Conservation (phyloP, 495 filamentous ascomycete genomes). For the Xylaria cubensis region DNA sequence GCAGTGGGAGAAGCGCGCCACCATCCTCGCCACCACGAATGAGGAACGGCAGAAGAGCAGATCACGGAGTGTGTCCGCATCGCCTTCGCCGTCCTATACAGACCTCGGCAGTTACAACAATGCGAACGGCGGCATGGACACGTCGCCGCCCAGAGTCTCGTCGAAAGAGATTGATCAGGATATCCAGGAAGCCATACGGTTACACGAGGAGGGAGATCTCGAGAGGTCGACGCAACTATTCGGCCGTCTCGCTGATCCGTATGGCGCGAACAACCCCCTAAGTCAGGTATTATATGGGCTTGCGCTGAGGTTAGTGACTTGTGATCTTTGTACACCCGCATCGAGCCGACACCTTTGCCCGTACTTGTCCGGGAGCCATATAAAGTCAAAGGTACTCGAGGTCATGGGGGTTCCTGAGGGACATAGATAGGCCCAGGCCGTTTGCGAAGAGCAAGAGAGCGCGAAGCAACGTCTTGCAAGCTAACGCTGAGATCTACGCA, state of each 20-base stretch:
- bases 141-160: constrained; percentile 41
- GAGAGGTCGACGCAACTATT: constrained; percentile 85
- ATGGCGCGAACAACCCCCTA: constrained; percentile 87
- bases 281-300: constrained; percentile 97
- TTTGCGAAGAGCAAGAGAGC: background rate
- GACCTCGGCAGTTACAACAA: background rate
- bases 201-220: constrained; percentile 84
- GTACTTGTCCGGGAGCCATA: background rate
- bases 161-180: constrained; percentile 68
- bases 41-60: constrained; percentile 52
- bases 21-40: constrained; percentile 77
- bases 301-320: constrained; percentile 74
- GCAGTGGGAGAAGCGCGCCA: constrained; percentile 89
- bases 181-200: constrained; percentile 94
- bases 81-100: constrained; percentile 33
- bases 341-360: background rate
- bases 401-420: background rate
- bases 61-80: constrained; percentile 36
- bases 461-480: constrained; percentile 9
- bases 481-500: constrained; percentile 43
- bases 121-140: background rate
- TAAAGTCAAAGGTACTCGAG: background rate
- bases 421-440: background rate
- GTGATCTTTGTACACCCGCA: background rate
- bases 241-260: constrained; percentile 81